Evolutionary conservation across 148 eudicot genomes (phyloP).

Genomic region (Limonium bicolor): DNA sequence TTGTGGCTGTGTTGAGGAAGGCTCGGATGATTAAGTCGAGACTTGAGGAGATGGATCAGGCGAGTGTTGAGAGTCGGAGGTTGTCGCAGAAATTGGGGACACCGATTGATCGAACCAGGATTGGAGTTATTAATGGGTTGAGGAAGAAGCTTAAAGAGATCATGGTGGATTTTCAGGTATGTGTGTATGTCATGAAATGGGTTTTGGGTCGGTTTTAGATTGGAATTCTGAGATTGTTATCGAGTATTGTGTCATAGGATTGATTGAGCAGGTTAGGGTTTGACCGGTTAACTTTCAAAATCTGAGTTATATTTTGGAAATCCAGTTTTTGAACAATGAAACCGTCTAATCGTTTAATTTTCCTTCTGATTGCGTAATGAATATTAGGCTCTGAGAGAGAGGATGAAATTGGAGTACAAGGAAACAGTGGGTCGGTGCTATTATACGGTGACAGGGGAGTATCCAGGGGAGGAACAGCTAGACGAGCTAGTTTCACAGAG

Average conservation of each 20-base stretch:
- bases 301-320: background rate
- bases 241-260: too few relatives aligned
- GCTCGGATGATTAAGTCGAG: constrained; percentile 42
- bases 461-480: constrained; percentile 58
- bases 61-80: constrained; percentile 35
- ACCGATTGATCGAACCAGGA: constrained; percentile 59
- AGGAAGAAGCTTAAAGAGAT: constrained; percentile 88
- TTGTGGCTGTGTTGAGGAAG: constrained; percentile 47
- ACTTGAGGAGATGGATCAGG: constrained; percentile 64
- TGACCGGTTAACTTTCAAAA: too few relatives aligned
- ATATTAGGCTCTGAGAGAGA: constrained; percentile 50
- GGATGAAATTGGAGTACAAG: constrained; percentile 69
- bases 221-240: too few relatives aligned
- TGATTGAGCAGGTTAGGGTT: too few relatives aligned
- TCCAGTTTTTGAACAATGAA: background rate
- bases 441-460: constrained; percentile 77
- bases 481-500: constrained; percentile 65
- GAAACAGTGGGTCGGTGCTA: constrained; percentile 69
- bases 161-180: constrained; percentile 76
- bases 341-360: background rate
- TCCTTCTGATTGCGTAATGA: too few relatives aligned
- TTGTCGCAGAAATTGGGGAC: constrained; percentile 48
- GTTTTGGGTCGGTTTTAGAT: too few relatives aligned
- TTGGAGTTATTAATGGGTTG: constrained; percentile 71
- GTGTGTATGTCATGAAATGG: too few relatives aligned